These are phyloP conservation scores for Exophiala viscosa DNA, from an alignment of 2,329 filamentous ascomycete genomes.

Conservation along the genomic window DNA sequence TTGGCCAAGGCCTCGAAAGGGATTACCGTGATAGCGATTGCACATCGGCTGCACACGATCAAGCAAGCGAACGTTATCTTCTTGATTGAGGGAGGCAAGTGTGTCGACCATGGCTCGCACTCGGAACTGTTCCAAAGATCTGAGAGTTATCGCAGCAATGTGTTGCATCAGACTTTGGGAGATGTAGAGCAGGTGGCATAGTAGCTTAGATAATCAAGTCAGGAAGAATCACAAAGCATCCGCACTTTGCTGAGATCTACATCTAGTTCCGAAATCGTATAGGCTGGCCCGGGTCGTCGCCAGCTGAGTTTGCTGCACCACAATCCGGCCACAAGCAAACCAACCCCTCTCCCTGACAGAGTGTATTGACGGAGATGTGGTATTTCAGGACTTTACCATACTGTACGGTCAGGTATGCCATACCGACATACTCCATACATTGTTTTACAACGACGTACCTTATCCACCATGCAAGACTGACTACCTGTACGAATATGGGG, in stretches of 20 bases:
- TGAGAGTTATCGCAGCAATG: slow-evolving; percentile 8
- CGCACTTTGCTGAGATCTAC: background rate
- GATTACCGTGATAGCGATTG: slow-evolving; percentile 82
- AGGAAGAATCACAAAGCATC: no score
- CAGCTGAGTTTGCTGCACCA: no score
- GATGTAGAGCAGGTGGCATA: slow-evolving; percentile 1
- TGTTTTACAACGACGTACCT: no score
- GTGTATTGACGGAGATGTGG: background rate
- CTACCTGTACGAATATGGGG: background rate
- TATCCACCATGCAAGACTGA: background rate
- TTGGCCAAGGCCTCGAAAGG: slow-evolving; percentile 74
- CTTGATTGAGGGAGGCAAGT: slow-evolving; percentile 74
- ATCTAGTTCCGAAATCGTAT: background rate
- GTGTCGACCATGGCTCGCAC: slow-evolving; percentile 83
- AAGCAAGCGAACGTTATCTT: slow-evolving; percentile 85
- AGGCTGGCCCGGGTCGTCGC: background rate
- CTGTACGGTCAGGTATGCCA: background rate
- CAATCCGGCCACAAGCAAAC: no score
- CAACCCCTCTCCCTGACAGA: no score
- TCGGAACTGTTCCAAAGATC: slow-evolving; percentile 57
- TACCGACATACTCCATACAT: no score
- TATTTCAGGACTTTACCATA: background rate
- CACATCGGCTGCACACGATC: slow-evolving; percentile 82
- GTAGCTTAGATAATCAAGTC: background rate
- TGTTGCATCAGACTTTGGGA: slow-evolving; percentile 6